phyloP scores from a whole-genome alignment of 192 early-diverging fungal species.

The Linnemannia elongata region DNA sequence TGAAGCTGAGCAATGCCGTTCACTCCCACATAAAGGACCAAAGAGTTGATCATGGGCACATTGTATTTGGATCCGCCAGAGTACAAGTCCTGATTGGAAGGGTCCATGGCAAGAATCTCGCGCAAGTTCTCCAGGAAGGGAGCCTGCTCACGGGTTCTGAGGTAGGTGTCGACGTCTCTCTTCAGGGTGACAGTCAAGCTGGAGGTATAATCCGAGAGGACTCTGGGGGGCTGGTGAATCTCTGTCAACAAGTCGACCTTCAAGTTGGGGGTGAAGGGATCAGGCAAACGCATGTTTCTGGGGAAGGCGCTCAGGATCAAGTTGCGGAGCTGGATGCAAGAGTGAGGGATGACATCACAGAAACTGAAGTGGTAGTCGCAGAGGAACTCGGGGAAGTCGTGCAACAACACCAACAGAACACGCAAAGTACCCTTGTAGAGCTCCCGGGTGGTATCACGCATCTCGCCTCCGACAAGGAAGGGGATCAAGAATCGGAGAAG shows the following conservation, averaged over 20 bases:
- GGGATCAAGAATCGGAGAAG: constrained; percentile 91
- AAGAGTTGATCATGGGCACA: constrained; percentile 83
- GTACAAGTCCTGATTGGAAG: constrained; percentile 43
- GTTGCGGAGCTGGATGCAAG: constrained; percentile 96
- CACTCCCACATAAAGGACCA: constrained; percentile 91
- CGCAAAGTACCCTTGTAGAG: constrained; percentile 93
- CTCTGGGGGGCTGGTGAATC: constrained; percentile 85
- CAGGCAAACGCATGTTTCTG: constrained; percentile 93
- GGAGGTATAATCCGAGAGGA: constrained; percentile 88
- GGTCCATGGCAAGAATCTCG: constrained; percentile 63
- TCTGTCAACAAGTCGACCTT: constrained; percentile 93
- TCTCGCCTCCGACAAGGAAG: constrained; percentile 79
- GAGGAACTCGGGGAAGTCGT: constrained; percentile 98
- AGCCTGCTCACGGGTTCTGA: constrained; percentile 69
- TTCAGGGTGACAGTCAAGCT: constrained; percentile 76
- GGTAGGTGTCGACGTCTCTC: constrained; percentile 78
- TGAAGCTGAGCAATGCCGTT: constrained; percentile 74
- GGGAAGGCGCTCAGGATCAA: constrained; percentile 98
- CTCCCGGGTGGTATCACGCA: constrained; percentile 80
- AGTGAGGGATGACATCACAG: constrained; percentile 90
- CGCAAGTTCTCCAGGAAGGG: constrained; percentile 73
- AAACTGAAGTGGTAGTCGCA: constrained; percentile 93
- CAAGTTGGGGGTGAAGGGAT: constrained; percentile 96
- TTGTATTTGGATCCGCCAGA: constrained; percentile 76
- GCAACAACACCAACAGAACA: constrained; percentile 91